A percentile compares a stretch with the other conserved stretches of the same genome.
phyloP scores from a whole-genome alignment of 176 grass and related monocot species.

The Thinopyrum elongatum region DNA sequence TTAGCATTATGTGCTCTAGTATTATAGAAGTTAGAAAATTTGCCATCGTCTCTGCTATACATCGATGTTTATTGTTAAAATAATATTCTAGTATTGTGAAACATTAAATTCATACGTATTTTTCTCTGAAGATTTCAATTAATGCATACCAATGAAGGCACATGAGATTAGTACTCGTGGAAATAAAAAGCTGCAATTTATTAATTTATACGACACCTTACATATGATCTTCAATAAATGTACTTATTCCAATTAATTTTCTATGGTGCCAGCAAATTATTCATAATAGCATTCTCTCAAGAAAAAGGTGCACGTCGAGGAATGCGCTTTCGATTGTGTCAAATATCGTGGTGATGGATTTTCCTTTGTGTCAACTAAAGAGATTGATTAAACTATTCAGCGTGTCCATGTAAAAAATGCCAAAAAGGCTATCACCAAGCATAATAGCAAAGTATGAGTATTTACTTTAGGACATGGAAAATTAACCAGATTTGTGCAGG shows the following conservation, averaged over 20 bases:
- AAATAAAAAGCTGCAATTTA: neutral
- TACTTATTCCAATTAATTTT: neutral
- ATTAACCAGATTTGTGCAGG: neutral
- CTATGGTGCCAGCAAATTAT: no score
- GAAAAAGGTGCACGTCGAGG: constrained; percentile 45
- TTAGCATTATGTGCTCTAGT: neutral
- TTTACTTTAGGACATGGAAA: neutral
- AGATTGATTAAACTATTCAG: neutral
- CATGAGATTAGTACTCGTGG: neutral
- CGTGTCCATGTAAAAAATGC: neutral
- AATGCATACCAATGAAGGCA: neutral
- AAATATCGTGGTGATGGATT: neutral
- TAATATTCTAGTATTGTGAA: neutral
- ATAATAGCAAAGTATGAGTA: neutral
- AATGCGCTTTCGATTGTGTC: constrained; percentile 49
- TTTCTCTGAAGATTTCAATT: neutral
- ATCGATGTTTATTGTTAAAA: no score
- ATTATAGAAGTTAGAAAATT: neutral
- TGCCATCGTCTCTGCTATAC: no score
- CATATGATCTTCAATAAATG: neutral
- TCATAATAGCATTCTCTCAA: neutral
- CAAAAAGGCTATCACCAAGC: neutral
- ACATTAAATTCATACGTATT: neutral
- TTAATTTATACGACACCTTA: neutral
- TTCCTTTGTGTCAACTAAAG: neutral